Evolutionary conservation across 2,329 filamentous ascomycete genomes (phyloP).

Genomic region (Pseudogymnoascus sp.): DNA sequence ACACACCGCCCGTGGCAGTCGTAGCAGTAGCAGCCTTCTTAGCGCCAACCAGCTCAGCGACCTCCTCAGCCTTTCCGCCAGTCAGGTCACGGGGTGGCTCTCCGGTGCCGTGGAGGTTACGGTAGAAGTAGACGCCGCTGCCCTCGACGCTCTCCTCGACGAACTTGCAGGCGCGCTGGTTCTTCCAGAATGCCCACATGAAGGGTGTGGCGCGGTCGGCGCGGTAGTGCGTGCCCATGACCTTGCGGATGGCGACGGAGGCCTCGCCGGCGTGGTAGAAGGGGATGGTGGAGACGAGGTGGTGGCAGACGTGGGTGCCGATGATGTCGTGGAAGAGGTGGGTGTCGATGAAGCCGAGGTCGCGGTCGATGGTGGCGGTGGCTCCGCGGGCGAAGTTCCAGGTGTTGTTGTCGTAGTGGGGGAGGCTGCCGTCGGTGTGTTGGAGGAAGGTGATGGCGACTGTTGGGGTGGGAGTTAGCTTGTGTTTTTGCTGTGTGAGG

Average conservation of each 20-base stretch:
- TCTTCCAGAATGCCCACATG: slow-evolving; percentile 26
- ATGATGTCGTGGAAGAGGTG: slow-evolving; percentile 58
- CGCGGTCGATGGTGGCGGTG: slow-evolving; percentile 52
- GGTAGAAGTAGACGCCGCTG: slow-evolving; percentile 27
- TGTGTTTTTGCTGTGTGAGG: slow-evolving; percentile 10
- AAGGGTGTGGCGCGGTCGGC: slow-evolving; percentile 28
- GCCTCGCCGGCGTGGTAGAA: slow-evolving; percentile 52
- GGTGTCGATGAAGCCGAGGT: slow-evolving; percentile 53
- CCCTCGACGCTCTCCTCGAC: slow-evolving; percentile 28
- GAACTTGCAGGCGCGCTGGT: slow-evolving; percentile 21
- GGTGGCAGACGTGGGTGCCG: slow-evolving; percentile 54
- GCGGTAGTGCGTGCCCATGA: slow-evolving; percentile 47
- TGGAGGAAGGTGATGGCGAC: slow-evolving; percentile 71
- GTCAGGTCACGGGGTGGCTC: slow-evolving; percentile 4
- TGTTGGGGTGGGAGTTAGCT: slow-evolving; percentile 25
- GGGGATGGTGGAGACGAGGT: slow-evolving; percentile 50
- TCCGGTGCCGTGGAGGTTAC: slow-evolving; percentile 18
- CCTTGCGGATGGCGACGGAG: slow-evolving; percentile 43
- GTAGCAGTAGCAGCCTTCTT: background rate
- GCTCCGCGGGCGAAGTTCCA: slow-evolving; percentile 57
- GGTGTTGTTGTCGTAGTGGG: slow-evolving; percentile 48
- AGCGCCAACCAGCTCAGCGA: background rate
- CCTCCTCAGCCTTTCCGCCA: background rate
- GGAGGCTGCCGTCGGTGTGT: slow-evolving; percentile 52
- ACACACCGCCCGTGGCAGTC: background rate